A percentile compares a stretch with the other conserved stretches of the same genome.
These are phyloP conservation scores for Rhynchosporium agropyri DNA, from an alignment of 2,329 filamentous ascomycete species.

Conservation along the genomic window DNA sequence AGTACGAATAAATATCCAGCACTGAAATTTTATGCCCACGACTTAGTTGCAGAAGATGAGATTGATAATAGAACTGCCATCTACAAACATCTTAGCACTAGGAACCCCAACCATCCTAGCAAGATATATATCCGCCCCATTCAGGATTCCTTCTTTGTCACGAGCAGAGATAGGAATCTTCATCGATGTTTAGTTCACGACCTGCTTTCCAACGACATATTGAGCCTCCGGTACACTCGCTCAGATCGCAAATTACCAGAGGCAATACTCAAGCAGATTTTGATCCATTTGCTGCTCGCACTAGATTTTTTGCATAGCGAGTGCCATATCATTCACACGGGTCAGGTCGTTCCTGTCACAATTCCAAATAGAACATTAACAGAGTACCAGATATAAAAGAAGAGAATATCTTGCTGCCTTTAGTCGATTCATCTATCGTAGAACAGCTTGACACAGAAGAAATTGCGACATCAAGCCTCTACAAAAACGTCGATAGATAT, in stretches of 20 bases:
- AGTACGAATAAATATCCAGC: constrained; percentile 35
- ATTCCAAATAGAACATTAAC: constrained; percentile 27
- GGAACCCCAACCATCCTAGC: constrained; percentile 33
- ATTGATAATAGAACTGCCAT: constrained; percentile 34
- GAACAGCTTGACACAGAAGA: constrained; percentile 34
- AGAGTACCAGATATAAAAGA: constrained; percentile 34
- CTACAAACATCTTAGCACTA: constrained; percentile 34
- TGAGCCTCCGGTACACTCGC: constrained; percentile 27
- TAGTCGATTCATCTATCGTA: constrained; percentile 32
- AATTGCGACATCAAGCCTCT: constrained; percentile 28
- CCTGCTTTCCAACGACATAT: constrained; percentile 33
- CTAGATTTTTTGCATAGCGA: constrained; percentile 94
- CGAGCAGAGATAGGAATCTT: constrained; percentile 31
- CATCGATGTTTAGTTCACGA: constrained; percentile 36
- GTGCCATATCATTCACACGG: constrained; percentile 97
- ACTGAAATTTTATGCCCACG: constrained; percentile 33
- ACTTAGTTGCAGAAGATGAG: constrained; percentile 35
- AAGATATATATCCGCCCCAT: constrained; percentile 30
- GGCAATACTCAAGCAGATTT: constrained; percentile 86
- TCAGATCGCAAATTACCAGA: constrained; percentile 27
- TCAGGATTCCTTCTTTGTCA: constrained; percentile 34
- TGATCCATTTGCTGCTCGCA: constrained; percentile 91
- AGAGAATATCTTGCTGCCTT: constrained; percentile 34
- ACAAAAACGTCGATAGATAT: constrained; percentile 30
- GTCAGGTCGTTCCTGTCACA: constrained; percentile 45